These are phyloP conservation scores for Pseudogymnoascus sp. DNA, from an alignment of 2,329 filamentous ascomycete species.

Conservation along the genomic window DNA sequence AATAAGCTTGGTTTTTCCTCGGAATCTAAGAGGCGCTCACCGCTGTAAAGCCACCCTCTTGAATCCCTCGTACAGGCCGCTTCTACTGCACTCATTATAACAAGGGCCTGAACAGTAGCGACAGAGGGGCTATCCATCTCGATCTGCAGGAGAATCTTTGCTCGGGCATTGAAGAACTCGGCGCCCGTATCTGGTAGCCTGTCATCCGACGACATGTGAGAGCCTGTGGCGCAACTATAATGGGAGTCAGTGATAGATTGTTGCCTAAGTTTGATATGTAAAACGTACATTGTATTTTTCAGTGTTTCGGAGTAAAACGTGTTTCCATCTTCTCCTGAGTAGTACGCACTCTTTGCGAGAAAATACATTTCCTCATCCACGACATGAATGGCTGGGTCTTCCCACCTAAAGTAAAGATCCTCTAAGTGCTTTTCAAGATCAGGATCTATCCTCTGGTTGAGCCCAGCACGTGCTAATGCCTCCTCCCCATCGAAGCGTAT, in stretches of 20 bases:
- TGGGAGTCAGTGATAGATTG: not conserved
- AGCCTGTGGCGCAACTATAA: not conserved
- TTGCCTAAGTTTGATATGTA: not conserved
- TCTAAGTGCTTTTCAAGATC: slow-evolving; percentile 9
- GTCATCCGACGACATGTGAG: not conserved
- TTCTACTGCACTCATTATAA: slow-evolving; percentile 37
- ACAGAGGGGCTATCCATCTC: slow-evolving; percentile 39
- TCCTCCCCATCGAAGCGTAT: slow-evolving; percentile 10
- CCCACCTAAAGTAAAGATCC: slow-evolving; percentile 13
- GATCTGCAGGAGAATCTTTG: slow-evolving; percentile 37
- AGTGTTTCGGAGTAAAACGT: slow-evolving; percentile 10
- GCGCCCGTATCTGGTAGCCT: slow-evolving; percentile 18
- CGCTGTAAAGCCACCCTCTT: slow-evolving; percentile 39
- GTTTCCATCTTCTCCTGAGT: slow-evolving; percentile 2
- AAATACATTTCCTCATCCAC: slow-evolving; percentile 12
- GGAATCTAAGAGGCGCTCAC: slow-evolving; percentile 18
- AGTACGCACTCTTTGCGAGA: not conserved
- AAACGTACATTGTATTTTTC: slow-evolving; percentile 13
- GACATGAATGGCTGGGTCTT: slow-evolving; percentile 12
- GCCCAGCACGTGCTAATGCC: slow-evolving; percentile 8
- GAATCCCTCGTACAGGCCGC: slow-evolving; percentile 35
- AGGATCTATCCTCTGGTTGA: slow-evolving; percentile 2
- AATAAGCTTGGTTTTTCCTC: not conserved
- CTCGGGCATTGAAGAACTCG: slow-evolving; percentile 35
- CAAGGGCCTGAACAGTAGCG: slow-evolving; percentile 39